phyloP scores from a whole-genome alignment of 1,284 basidiomycete genomes.

The Irpex sp. region DNA sequence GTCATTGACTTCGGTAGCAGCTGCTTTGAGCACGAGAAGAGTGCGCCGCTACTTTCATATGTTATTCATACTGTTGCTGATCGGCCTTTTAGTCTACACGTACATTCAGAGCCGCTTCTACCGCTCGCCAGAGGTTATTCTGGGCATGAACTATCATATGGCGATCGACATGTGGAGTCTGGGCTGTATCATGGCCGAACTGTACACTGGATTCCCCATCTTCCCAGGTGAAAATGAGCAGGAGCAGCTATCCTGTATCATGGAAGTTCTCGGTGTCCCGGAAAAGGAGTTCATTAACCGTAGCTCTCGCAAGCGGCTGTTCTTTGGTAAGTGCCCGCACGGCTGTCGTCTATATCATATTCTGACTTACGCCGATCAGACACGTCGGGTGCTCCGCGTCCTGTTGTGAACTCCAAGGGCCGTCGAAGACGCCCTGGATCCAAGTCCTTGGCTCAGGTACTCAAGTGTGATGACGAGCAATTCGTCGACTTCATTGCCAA shows the following conservation, averaged over 20 bases:
- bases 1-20: slow-evolving; percentile 99
- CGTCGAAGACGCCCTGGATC: slow-evolving; percentile 87
- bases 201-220: slow-evolving; percentile 98
- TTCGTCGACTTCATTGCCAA: slow-evolving; percentile 93
- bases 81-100: slow-evolving; percentile 74
- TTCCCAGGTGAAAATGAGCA: slow-evolving; percentile 99
- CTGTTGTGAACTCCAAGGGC: slow-evolving; percentile 96
- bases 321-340: slow-evolving; percentile 74
- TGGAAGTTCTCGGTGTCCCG: slow-evolving; percentile 96
- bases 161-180: slow-evolving; percentile 98
- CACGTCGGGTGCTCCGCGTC: slow-evolving; percentile 86
- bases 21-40: slow-evolving; percentile 98
- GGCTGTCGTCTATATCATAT: background rate
- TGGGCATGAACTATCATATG: slow-evolving; percentile 94
- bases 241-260: slow-evolving; percentile 98
- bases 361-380: slow-evolving; percentile 46
- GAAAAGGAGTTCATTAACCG: slow-evolving; percentile 94
- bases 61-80: slow-evolving; percentile 14
- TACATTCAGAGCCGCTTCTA: slow-evolving; percentile 98
- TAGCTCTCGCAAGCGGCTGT: slow-evolving; percentile 91
- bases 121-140: slow-evolving; percentile 91
- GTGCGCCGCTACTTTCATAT: slow-evolving; percentile 44
- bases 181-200: slow-evolving; percentile 95
- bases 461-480: slow-evolving; percentile 86
- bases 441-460: slow-evolving; percentile 85